Conservation (phyloP, 1,284 basidiomycete genomes). For the Cutaneotrichosporon arboriforme region DNA sequence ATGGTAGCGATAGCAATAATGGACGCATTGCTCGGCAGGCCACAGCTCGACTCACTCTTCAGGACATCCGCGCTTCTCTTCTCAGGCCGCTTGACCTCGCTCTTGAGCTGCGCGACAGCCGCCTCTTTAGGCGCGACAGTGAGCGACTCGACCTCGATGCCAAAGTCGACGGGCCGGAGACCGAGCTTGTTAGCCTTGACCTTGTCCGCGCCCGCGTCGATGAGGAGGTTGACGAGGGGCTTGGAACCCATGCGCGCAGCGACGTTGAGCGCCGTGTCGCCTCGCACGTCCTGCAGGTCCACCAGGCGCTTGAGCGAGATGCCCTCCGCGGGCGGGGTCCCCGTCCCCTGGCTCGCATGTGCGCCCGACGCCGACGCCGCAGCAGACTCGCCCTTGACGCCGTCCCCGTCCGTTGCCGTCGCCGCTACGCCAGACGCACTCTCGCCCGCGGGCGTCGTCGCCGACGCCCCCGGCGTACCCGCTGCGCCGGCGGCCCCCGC, state of each 20-base stretch:
- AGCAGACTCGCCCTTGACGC: background rate
- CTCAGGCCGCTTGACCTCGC: conserved; percentile 64
- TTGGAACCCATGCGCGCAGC: conserved; percentile 90
- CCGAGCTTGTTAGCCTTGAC: conserved; percentile 90
- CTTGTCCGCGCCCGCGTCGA: conserved; percentile 92
- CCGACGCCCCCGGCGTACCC: background rate
- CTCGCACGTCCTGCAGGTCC: conserved; percentile 90
- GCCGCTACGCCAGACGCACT: background rate
- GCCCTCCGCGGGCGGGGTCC: conserved; percentile 8
- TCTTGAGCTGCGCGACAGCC: conserved; percentile 62
- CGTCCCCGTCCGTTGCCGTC: background rate
- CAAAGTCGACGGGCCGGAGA: conserved; percentile 86
- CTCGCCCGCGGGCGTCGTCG: background rate
- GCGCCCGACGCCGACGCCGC: background rate
- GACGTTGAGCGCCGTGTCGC: conserved; percentile 93
- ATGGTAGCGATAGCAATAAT: too few species aligned
- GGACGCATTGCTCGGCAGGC: too few species aligned
- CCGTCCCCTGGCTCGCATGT: background rate
- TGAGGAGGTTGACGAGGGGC: conserved; percentile 73
- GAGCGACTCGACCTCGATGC: conserved; percentile 69
- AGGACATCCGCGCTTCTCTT: conserved; percentile 88
- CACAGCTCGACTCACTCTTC: conserved; percentile 55
- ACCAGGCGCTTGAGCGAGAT: conserved; percentile 65
- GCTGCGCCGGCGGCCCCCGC: background rate
- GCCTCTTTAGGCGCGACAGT: conserved; percentile 65